Evolutionary conservation across 2,329 filamentous ascomycete species (phyloP).

Genomic region (Passalora sequoiae): DNA sequence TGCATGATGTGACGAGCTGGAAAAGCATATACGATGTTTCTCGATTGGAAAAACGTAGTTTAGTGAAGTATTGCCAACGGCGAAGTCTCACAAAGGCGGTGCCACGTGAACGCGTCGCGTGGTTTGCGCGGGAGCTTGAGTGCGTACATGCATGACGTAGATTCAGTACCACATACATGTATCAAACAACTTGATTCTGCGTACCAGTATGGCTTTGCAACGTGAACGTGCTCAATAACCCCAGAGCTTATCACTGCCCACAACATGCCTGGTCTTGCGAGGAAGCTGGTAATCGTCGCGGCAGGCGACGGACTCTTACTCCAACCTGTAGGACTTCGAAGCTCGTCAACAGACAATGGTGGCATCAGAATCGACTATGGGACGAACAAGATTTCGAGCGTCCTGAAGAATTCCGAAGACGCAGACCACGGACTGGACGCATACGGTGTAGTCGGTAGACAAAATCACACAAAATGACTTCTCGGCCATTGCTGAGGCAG

Average conservation of each 20-base stretch:
- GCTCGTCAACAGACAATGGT: constrained; percentile 17
- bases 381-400: constrained; percentile 48
- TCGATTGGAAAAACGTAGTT: too few species aligned
- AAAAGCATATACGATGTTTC: too few species aligned
- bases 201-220: too few species aligned
- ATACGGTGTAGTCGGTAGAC: constrained; percentile 54
- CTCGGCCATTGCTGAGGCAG: constrained; percentile 6
- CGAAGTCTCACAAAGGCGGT: too few species aligned
- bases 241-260: background rate
- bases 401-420: constrained; percentile 35
- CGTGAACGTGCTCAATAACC: background rate
- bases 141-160: too few species aligned
- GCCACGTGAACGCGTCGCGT: too few species aligned
- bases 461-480: background rate
- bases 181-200: too few species aligned
- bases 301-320: constrained; percentile 78
- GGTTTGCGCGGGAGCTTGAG: too few species aligned
- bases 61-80: too few species aligned
- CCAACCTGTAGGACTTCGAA: constrained; percentile 59
- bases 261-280: constrained; percentile 68
- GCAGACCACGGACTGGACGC: constrained; percentile 42
- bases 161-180: too few species aligned
- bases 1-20: too few species aligned
- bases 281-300: constrained; percentile 70
- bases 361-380: constrained; percentile 31